phyloP scores from a whole-genome alignment of 2,329 filamentous ascomycete species.

The Hymenoscyphus fraxineus region DNA sequence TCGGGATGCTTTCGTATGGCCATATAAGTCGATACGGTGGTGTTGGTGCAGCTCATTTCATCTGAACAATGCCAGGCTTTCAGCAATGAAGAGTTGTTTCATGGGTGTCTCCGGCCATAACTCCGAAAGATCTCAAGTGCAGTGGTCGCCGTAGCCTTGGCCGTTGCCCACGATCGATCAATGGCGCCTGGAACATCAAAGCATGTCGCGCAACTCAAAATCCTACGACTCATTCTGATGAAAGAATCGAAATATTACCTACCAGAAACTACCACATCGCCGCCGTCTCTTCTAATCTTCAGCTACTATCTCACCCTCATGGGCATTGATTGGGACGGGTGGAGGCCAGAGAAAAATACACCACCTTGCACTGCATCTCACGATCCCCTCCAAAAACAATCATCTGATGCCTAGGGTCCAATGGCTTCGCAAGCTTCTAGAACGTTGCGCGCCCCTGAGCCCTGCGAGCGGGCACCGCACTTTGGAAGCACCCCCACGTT shows the following conservation, averaged over 20 bases:
- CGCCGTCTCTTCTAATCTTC: neutral
- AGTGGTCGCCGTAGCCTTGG: neutral
- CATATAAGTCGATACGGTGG: neutral
- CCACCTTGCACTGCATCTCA: neutral
- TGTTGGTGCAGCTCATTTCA: neutral
- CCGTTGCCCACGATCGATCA: neutral
- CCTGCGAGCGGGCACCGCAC: constrained; percentile 2
- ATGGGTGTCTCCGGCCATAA: neutral
- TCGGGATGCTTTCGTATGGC: neutral
- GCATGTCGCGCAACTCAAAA: neutral
- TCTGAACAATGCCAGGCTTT: too few species aligned
- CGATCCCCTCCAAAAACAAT: neutral
- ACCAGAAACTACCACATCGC: neutral
- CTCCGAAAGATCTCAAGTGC: neutral
- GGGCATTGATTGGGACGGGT: neutral
- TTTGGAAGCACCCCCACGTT: constrained; percentile 7
- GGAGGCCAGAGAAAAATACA: neutral
- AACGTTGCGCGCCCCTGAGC: constrained; percentile 13
- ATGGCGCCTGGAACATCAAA: neutral
- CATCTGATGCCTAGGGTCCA: constrained; percentile 9
- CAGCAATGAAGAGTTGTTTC: neutral
- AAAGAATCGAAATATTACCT: neutral
- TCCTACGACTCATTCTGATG: neutral
- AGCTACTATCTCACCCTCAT: constrained; percentile 2
- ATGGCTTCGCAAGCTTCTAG: constrained; percentile 16